phyloP scores from a whole-genome alignment of 2,329 filamentous ascomycete genomes.

The Fusarium verticillioides region DNA sequence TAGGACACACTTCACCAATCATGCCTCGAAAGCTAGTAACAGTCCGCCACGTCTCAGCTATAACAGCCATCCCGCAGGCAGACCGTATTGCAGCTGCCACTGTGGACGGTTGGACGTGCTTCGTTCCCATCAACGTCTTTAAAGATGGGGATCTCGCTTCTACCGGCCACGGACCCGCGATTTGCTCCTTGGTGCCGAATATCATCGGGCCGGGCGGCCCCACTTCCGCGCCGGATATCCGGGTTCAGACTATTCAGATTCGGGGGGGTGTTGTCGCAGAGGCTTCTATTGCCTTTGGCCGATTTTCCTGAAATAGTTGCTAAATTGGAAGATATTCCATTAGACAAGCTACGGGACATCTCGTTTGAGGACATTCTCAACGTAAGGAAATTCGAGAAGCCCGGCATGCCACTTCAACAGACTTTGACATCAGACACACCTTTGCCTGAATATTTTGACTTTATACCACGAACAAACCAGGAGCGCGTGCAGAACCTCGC shows the following conservation, averaged over 20 bases:
- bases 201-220: background rate
- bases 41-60: slow-evolving; percentile 28
- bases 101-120: slow-evolving; percentile 39
- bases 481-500: slow-evolving; percentile 42
- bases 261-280: slow-evolving; percentile 37
- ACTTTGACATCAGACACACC: background rate
- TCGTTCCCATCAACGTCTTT: slow-evolving; percentile 30
- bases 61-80: slow-evolving; percentile 34
- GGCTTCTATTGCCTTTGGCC: slow-evolving; percentile 33
- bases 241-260: slow-evolving; percentile 33
- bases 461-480: slow-evolving; percentile 39
- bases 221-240: slow-evolving; percentile 22
- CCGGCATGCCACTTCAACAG: background rate
- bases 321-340: background rate
- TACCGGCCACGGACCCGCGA: slow-evolving; percentile 34
- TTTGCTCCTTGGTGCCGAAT: slow-evolving; percentile 27
- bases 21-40: slow-evolving; percentile 42
- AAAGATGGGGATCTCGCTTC: slow-evolving; percentile 30
- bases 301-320: slow-evolving; percentile 32
- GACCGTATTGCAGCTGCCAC: slow-evolving; percentile 33
- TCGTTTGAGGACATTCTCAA: slow-evolving; percentile 36
- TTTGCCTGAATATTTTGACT: slow-evolving; percentile 32
- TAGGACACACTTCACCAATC: background rate
- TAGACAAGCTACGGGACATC: slow-evolving; percentile 4
- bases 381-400: slow-evolving; percentile 37